These are phyloP conservation scores for Begonia loranthoides DNA, from an alignment of 306 rosid genomes.

Conservation along the genomic window DNA sequence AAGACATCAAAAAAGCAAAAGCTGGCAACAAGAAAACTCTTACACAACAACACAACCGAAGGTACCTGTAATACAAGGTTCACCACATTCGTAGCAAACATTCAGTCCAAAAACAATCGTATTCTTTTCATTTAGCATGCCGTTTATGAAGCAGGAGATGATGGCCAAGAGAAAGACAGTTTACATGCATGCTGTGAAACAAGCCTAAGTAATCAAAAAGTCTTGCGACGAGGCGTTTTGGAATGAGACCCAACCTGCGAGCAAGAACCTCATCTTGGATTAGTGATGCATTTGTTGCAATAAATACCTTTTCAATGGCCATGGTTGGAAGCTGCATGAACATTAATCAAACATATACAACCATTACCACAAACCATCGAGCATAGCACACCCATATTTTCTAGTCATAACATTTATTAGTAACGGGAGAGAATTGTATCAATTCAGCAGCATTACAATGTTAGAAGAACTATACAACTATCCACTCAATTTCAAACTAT, in stretches of 20 bases:
- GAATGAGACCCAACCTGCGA: slow-evolving; percentile 90
- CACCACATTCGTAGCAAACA: slow-evolving; percentile 27
- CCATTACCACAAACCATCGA: not conserved
- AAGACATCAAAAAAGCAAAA: too few relatives aligned
- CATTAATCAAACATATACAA: not conserved
- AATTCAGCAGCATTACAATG: not conserved
- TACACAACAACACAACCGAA: not conserved
- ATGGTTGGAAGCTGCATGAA: slow-evolving; percentile 72
- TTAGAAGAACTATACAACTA: not conserved
- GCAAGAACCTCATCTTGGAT: slow-evolving; percentile 90
- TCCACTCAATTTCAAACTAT: too few relatives aligned
- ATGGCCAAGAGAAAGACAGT: not conserved
- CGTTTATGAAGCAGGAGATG: slow-evolving; percentile 1
- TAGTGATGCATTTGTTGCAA: slow-evolving; percentile 71
- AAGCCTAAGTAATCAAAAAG: slow-evolving; percentile 75
- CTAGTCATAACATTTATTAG: not conserved
- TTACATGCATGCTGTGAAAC: not conserved
- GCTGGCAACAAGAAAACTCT: too few relatives aligned
- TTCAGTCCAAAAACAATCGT: slow-evolving; percentile 78
- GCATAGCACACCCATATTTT: not conserved
- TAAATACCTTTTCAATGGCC: slow-evolving; percentile 86
- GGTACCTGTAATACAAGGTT: slow-evolving; percentile 48
- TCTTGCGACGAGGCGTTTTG: slow-evolving; percentile 75
- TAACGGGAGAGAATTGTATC: not conserved
- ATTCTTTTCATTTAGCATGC: slow-evolving; percentile 60